Base-by-base conservation (phyloP, 192 early-diverging fungal species). In the Mortierella alpina region DNA sequence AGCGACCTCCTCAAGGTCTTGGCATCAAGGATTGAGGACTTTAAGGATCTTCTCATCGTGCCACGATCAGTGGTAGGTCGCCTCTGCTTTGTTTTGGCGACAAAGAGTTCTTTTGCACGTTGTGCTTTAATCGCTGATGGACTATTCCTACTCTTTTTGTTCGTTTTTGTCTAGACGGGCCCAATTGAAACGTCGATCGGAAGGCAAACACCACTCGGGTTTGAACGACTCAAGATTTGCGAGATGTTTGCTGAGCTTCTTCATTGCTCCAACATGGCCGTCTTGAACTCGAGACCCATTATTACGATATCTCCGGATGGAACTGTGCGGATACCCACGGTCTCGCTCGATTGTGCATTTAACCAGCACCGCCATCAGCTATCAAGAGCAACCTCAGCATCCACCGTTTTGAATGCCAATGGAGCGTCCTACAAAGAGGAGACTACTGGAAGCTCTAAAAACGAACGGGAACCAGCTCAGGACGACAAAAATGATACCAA, bases 211-310 rank as follows among this genome's bases (percentile, higher is more conserved):
- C 96, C 89, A 50, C 87, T 99, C 56, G 97, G 98, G 15, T 94
- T 96, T 74, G 97, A 98, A 84, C 89, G 98, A 15, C 85, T 99
- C 50, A 94, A 95, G 64, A 95, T 95, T 49, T 99, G 98, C 83
- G 98, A 99, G 84, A 89, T 99, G 68, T 96, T 99, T 89, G 98
- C 98, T 5, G 98, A 99, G 86, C 84, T 99, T 14, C 82, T 99
- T 58, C 98, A 99, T 74, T 94, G 94, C 74, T 93, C 94, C 52
- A 94, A 92, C 73, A 93, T 95, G 93, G 88, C 88, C 20, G 89
- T 90, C 5, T 80, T 95, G 13, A 95, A 95, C 75, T 71, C 83
- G 47, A 53, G 75, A 15, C 57, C 64, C 17, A 75, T 73, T 42
- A 80, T 82, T 14, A 54, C 58, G 23, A 52, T 66, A 15, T 63